Percentiles rank a stretch among this genome's conserved stretches.
phyloP scores from a whole-genome alignment of 208 protist genomes.

The Acanthamoeba triangularis region DNA sequence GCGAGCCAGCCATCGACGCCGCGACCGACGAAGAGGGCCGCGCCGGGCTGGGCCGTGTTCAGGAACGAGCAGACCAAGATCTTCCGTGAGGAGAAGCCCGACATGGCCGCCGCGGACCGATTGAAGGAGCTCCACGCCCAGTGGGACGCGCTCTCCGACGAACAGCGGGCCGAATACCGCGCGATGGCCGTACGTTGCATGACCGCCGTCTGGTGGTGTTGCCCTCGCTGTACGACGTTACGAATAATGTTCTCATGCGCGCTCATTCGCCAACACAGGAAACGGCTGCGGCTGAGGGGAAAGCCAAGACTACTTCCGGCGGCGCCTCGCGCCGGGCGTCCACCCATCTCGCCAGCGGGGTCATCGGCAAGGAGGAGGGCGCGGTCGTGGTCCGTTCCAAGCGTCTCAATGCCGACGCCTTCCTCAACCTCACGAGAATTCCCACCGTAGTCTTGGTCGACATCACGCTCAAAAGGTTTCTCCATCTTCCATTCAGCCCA shows the following conservation, averaged over 20 bases:
- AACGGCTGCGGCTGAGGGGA: background rate
- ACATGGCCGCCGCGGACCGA: background rate
- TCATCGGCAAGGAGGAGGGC: background rate
- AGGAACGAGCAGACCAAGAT: background rate
- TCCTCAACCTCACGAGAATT: background rate
- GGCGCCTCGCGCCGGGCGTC: background rate
- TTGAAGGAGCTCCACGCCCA: background rate
- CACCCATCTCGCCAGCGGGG: background rate
- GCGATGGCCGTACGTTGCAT: background rate
- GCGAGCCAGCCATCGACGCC: background rate
- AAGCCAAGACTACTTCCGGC: background rate
- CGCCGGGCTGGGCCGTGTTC: background rate
- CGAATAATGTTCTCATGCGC: background rate
- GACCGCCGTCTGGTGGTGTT: too few relatives aligned
- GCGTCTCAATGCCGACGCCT: background rate
- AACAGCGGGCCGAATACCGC: background rate
- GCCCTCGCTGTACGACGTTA: too few relatives aligned
- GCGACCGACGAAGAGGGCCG: background rate
- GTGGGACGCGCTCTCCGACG: constrained; percentile 5
- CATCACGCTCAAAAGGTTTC: constrained; percentile 8
- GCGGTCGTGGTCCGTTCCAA: constrained; percentile 14
- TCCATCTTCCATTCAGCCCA: background rate
- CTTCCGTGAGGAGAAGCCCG: background rate
- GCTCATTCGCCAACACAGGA: background rate
- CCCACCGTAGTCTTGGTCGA: constrained; percentile 1